phyloP scores from a whole-genome alignment of 2,329 filamentous ascomycete genomes.

The Fusarium bulbicola region DNA sequence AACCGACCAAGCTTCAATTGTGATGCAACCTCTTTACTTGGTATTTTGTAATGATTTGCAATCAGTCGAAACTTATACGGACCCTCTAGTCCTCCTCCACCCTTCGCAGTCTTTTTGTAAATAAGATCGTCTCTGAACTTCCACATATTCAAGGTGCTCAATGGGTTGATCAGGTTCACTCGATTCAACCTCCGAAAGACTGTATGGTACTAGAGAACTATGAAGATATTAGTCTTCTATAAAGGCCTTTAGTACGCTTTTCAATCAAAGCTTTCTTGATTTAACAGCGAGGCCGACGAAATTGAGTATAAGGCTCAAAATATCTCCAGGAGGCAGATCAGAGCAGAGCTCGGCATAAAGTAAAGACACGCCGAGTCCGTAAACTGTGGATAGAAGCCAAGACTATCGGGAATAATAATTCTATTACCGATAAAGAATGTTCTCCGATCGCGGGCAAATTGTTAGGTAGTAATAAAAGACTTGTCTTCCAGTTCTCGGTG shows the following conservation, averaged over 20 bases:
- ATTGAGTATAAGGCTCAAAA: conserved; percentile 1
- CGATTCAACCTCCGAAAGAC: not conserved
- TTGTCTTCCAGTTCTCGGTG: conserved; percentile 3
- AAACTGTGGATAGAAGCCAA: conserved; percentile 27
- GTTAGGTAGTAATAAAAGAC: conserved; percentile 23
- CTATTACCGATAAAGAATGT: conserved; percentile 9
- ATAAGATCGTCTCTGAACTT: not conserved
- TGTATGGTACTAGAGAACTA: not conserved
- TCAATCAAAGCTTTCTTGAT: not conserved
- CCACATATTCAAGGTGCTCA: not conserved
- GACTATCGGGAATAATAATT: conserved; percentile 29
- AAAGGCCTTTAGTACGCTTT: too few species aligned
- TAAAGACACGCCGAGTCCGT: conserved; percentile 15
- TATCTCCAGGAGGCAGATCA: conserved; percentile 4
- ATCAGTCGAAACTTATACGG: not conserved
- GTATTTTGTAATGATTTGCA: conserved; percentile 1
- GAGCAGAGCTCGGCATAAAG: conserved; percentile 20
- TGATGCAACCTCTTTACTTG: not conserved
- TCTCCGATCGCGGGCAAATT: conserved; percentile 37
- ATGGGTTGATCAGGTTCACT: not conserved
- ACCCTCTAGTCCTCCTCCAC: conserved; percentile 1
- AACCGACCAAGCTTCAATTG: not conserved
- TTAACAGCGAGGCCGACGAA: not conserved
- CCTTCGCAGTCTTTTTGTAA: not conserved
- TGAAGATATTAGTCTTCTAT: not conserved